Base-by-base conservation (phyloP, 2,329 filamentous ascomycete species). In the Neonectria coccinea region DNA sequence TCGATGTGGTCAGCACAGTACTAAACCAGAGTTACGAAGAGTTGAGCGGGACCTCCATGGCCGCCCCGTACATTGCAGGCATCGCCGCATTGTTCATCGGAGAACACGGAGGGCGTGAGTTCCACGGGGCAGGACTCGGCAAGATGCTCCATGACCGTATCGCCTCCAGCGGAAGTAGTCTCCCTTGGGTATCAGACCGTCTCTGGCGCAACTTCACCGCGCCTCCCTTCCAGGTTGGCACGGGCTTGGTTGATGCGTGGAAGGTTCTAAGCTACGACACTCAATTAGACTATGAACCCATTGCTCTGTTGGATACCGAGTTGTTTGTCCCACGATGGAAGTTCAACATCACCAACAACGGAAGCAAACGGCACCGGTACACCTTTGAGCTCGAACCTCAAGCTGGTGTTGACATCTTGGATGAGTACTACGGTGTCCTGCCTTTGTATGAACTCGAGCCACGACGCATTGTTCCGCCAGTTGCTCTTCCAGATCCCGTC, bases 1-100 rank as follows among this genome's bases (percentile, higher is more conserved):
- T 80, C 54, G 76, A 81, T 31, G 85, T 88, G 51, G 77, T 84
- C 58, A 85, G 83, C 47, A 86, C 85, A 2, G 82, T 81, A 48
- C 78, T 81, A 2, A 74, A 81, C 25, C 76, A 77, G 25, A 68
- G 63, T 10, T 88, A 85, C 65, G 79, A 79, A 14, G 76, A 83
- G 7, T 76, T 84, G 58, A 83, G 80, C 48, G 86, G 86, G 48
- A 88, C 86, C 0, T 87, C 84, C 1, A 88, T 88, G 86, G 82
- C 85, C 1, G 82, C 82, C 5, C 85, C 85, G 0, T 85, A 86
- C 62, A 78, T 86, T 25, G 84, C 85, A 41, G 85, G 84, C 14
- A 76, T 84, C n/a, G 82, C 81, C 4, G 83, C 82, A 7, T 72
- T 85, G 27, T 84, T 81, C 65, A 78, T 84, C 47, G 76, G 79